Conservation (phyloP, 352 stramenopile genomes). For the Phytophthora rubi region DNA sequence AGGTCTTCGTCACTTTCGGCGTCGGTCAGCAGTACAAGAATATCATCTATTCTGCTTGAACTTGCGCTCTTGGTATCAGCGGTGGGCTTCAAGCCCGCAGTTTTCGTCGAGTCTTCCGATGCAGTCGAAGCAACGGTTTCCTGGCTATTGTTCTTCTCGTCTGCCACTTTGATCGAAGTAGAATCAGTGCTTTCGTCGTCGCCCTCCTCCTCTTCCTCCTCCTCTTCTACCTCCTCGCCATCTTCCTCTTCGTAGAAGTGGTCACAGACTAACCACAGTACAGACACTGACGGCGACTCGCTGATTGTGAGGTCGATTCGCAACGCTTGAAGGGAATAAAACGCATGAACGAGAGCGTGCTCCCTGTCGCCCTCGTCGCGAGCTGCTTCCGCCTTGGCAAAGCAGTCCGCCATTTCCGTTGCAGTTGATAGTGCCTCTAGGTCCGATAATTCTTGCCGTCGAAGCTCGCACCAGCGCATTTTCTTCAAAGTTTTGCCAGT, state of each 20-base stretch:
- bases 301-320: conserved; percentile 57
- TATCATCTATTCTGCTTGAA: conserved; percentile 49
- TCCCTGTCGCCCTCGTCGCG: conserved; percentile 71
- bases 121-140: neutral
- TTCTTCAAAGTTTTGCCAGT: conserved; percentile 80
- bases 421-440: conserved; percentile 27
- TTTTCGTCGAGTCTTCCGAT: neutral
- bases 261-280: conserved; percentile 49
- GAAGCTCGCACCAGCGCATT: conserved; percentile 41
- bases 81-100: neutral
- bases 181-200: conserved; percentile 14
- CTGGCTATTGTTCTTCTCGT: conserved; percentile 13
- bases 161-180: neutral
- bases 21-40: conserved; percentile 42
- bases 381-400: conserved; percentile 59
- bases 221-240: conserved; percentile 40
- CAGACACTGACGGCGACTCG: conserved; percentile 29
- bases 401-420: conserved; percentile 54
- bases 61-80: conserved; percentile 26
- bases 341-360: conserved; percentile 77
- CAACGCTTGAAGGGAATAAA: conserved; percentile 76
- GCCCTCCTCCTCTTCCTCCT: conserved; percentile 23
- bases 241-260: conserved; percentile 67
- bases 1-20: conserved; percentile 16
- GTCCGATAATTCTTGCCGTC: conserved; percentile 6